These are phyloP conservation scores for Rhododendron ferrugineum DNA, from an alignment of 148 eudicot species.

Conservation along the genomic window DNA sequence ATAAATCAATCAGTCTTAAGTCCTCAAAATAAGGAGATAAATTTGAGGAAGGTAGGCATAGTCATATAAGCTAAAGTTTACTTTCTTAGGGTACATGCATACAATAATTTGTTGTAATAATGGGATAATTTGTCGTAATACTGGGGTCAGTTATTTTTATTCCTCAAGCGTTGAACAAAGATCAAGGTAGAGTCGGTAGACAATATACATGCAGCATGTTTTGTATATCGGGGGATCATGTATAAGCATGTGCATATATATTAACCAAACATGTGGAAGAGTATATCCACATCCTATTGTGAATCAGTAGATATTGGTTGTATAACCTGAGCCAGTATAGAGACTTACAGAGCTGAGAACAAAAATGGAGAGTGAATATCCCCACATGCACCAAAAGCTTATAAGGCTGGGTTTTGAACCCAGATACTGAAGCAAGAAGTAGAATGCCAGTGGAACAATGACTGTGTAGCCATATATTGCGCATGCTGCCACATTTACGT, in stretches of 20 bases:
- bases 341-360: slow-evolving; percentile 67
- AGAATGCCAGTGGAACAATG: slow-evolving; percentile 78
- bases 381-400: slow-evolving; percentile 99
- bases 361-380: slow-evolving; percentile 89
- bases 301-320: background rate
- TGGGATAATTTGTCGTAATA: background rate
- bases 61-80: background rate
- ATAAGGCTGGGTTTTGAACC: slow-evolving; percentile 82
- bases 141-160: background rate
- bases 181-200: background rate
- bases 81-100: background rate
- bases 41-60: background rate
- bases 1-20: background rate
- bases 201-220: background rate
- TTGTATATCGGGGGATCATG: background rate
- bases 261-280: background rate
- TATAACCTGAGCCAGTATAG: background rate
- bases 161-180: background rate
- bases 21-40: background rate
- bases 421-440: slow-evolving; percentile 86
- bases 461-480: slow-evolving; percentile 77
- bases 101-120: background rate
- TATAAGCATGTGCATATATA: background rate
- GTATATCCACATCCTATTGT: background rate
- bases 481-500: slow-evolving; percentile 64